These are phyloP conservation scores for Hibiscus trionum DNA, from an alignment of 345 rosid species.

Conservation along the genomic window DNA sequence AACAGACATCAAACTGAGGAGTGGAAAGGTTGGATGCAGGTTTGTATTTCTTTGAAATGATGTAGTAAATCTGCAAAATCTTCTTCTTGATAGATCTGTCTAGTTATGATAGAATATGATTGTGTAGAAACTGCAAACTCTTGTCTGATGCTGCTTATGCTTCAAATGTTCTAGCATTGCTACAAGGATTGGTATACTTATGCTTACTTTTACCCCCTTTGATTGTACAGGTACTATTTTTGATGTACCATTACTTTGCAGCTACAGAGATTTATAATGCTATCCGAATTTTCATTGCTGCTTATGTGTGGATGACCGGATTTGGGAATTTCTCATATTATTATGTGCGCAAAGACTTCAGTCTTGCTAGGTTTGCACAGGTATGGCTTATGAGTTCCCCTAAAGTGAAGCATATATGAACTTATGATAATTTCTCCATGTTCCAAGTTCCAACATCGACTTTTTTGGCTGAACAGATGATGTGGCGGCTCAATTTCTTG, in stretches of 20 bases:
- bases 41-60: slow-evolving; percentile 28
- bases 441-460: slow-evolving; percentile 14
- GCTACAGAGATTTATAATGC: slow-evolving; percentile 92
- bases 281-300: slow-evolving; percentile 86
- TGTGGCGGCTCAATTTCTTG: slow-evolving; percentile 99
- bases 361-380: slow-evolving; percentile 94
- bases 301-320: slow-evolving; percentile 99
- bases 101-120: background rate
- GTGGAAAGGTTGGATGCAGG: slow-evolving; percentile 99
- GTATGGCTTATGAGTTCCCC: slow-evolving; percentile 27
- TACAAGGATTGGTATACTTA: slow-evolving; percentile 4
- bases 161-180: slow-evolving; percentile 9
- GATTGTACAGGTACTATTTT: slow-evolving; percentile 75
- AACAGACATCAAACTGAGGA: slow-evolving; percentile 99
- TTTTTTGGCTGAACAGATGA: slow-evolving; percentile 61
- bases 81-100: background rate
- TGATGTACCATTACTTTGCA: slow-evolving; percentile 99
- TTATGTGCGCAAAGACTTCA: slow-evolving; percentile 94
- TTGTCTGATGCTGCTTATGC: slow-evolving; percentile 1
- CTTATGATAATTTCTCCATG: slow-evolving; percentile 12
- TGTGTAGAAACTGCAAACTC: background rate
- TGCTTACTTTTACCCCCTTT: background rate
- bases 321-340: slow-evolving; percentile 98
- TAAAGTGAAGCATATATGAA: background rate
- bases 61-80: background rate